Percentiles rank a stretch among this genome's conserved stretches.
These are phyloP conservation scores for Quercus engelmannii DNA, from an alignment of 306 rosid species.

Conservation along the genomic window DNA sequence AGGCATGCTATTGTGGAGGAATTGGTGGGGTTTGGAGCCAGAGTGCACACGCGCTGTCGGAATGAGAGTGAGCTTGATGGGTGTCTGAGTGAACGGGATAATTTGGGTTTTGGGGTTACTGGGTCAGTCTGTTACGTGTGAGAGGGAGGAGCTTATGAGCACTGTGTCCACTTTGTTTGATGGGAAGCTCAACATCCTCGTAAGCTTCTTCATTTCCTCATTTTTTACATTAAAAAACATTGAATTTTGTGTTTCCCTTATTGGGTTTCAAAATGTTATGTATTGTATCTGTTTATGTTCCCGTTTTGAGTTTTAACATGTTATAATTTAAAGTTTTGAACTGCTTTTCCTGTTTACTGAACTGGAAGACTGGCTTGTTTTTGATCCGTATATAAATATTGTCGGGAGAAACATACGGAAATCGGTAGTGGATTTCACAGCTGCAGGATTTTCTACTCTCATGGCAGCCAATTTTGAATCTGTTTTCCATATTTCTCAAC, in stretches of 20 bases:
- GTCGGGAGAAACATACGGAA: conserved; percentile 74
- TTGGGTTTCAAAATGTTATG: background rate
- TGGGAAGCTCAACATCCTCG: conserved; percentile 29
- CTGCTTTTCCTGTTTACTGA: background rate
- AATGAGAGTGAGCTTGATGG: background rate
- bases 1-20: conserved; percentile 33
- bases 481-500: conserved; percentile 67
- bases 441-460: conserved; percentile 56
- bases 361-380: background rate
- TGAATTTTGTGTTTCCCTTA: background rate
- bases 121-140: conserved; percentile 14
- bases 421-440: conserved; percentile 54
- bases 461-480: conserved; percentile 70
- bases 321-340: background rate
- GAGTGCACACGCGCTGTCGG: conserved; percentile 7
- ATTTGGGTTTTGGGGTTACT: conserved; percentile 19
- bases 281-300: no score
- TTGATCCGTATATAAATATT: conserved; percentile 42
- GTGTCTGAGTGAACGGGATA: conserved; percentile 8
- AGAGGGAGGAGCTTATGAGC: conserved; percentile 8
- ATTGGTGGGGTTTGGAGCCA: conserved; percentile 23
- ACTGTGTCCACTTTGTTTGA: conserved; percentile 12
- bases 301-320: background rate
- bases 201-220: conserved; percentile 10
- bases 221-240: background rate